These are phyloP conservation scores for Dovyalis caffra DNA, from an alignment of 345 rosid genomes.

Conservation along the genomic window DNA sequence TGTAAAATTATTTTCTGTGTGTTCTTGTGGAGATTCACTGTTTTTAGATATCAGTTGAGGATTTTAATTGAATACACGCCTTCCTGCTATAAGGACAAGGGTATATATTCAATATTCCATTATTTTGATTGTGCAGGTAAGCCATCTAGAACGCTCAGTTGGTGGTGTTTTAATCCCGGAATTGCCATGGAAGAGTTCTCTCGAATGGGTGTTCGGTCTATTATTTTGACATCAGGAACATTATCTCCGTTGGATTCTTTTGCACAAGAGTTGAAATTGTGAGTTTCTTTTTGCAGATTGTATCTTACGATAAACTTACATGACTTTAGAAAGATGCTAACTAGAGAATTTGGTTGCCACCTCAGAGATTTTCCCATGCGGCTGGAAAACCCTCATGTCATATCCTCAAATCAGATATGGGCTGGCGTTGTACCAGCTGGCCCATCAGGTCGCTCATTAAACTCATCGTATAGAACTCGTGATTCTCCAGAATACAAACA, in stretches of 20 bases:
- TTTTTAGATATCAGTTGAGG: not conserved
- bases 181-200: conserved; percentile 84
- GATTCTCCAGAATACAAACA: conserved; percentile 85
- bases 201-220: conserved; percentile 72
- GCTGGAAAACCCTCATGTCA: conserved; percentile 97
- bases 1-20: too few relatives aligned
- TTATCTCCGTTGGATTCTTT: conserved; percentile 91
- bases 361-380: conserved; percentile 84
- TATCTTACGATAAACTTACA: conserved; percentile 12
- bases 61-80: not conserved
- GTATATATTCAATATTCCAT: not conserved
- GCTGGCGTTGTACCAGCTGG: conserved; percentile 90
- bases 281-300: conserved; percentile 32
- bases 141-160: conserved; percentile 78
- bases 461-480: conserved; percentile 79
- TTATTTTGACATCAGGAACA: conserved; percentile 94
- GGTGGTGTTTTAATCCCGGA: conserved; percentile 99
- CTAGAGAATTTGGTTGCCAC: conserved; percentile 23
- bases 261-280: conserved; percentile 89
- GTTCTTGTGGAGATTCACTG: not conserved
- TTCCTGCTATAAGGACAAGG: conserved; percentile 1
- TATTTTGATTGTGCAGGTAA: conserved; percentile 53
- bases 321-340: conserved; percentile 23
- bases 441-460: conserved; percentile 73
- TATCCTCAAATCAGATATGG: conserved; percentile 87